Percentiles rank a stretch among this genome's conserved stretches.
These are phyloP conservation scores for Aspergillus haitiensis DNA, from an alignment of 495 filamentous ascomycete species.

Conservation along the genomic window DNA sequence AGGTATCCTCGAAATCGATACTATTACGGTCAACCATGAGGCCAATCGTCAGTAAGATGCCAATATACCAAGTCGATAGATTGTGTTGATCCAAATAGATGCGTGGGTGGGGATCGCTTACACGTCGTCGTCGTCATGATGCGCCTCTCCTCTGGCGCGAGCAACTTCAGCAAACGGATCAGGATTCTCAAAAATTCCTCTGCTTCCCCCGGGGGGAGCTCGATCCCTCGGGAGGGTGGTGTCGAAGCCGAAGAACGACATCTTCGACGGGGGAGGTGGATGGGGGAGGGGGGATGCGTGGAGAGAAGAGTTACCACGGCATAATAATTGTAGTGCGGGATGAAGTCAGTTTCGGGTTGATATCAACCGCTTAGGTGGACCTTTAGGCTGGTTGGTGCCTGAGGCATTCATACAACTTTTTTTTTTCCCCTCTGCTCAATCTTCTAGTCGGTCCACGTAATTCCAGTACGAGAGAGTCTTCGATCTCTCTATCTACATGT, in stretches of 20 bases:
- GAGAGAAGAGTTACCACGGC: constrained; percentile 26
- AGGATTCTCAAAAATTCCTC: constrained; percentile 79
- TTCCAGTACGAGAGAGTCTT: background rate
- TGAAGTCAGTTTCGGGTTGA: constrained; percentile 26
- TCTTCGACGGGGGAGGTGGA: constrained; percentile 35
- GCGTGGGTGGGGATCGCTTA: constrained; percentile 47
- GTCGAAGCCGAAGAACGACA: constrained; percentile 91
- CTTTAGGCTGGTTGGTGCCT: constrained; percentile 15
- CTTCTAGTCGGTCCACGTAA: background rate
- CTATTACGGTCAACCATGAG: constrained; percentile 31
- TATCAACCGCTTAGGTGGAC: constrained; percentile 25
- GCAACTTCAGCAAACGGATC: constrained; percentile 89
- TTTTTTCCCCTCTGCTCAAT: background rate
- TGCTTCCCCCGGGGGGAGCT: constrained; percentile 49
- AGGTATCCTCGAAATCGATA: constrained; percentile 96
- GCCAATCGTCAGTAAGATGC: constrained; percentile 15
- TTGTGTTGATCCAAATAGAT: background rate
- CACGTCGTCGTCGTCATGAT: constrained; percentile 64
- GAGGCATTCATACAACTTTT: constrained; percentile 15
- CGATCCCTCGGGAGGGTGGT: constrained; percentile 62
- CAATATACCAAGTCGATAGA: background rate
- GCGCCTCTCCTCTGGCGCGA: constrained; percentile 38
- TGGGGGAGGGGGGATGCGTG: constrained; percentile 20
- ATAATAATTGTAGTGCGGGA: constrained; percentile 34
- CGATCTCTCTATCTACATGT: background rate